These are phyloP conservation scores for Nidularia sp. DNA, from an alignment of 768 basidiomycete genomes.

Conservation along the genomic window DNA sequence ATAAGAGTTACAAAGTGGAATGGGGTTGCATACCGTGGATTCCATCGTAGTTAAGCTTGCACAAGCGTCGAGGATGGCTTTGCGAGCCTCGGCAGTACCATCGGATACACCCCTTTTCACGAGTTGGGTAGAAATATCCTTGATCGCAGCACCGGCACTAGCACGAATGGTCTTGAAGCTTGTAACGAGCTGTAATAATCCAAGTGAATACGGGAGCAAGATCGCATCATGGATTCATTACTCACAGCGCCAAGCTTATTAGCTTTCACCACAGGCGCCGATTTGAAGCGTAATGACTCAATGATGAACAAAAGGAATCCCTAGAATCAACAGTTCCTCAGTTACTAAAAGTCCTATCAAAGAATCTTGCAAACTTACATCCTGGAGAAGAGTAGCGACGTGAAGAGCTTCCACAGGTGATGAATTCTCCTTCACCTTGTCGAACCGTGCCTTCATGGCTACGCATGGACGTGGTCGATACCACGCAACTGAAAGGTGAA, in stretches of 20 bases:
- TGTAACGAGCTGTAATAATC: conserved; percentile 48
- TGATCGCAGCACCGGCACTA: conserved; percentile 46
- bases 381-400: conserved; percentile 69
- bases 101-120: conserved; percentile 47
- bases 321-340: conserved; percentile 25
- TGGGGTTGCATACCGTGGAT: conserved; percentile 2
- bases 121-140: conserved; percentile 53
- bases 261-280: conserved; percentile 61
- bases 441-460: conserved; percentile 59
- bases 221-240: conserved; percentile 2
- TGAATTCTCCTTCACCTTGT: conserved; percentile 30
- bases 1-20: conserved; percentile 1
- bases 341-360: neutral
- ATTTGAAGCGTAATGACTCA: conserved; percentile 74
- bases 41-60: conserved; percentile 31
- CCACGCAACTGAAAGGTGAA: neutral
- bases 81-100: conserved; percentile 48
- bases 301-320: conserved; percentile 68
- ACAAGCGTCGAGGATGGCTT: conserved; percentile 48
- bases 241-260: conserved; percentile 71
- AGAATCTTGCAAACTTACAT: conserved; percentile 34
- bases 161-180: conserved; percentile 61
- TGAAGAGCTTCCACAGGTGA: conserved; percentile 64
- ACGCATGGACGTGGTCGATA: neutral
- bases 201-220: no score